A percentile compares a stretch with the other conserved stretches of the same genome.
phyloP scores from a whole-genome alignment of 1,284 basidiomycete genomes.

The Microbotryomycetes sp. region DNA sequence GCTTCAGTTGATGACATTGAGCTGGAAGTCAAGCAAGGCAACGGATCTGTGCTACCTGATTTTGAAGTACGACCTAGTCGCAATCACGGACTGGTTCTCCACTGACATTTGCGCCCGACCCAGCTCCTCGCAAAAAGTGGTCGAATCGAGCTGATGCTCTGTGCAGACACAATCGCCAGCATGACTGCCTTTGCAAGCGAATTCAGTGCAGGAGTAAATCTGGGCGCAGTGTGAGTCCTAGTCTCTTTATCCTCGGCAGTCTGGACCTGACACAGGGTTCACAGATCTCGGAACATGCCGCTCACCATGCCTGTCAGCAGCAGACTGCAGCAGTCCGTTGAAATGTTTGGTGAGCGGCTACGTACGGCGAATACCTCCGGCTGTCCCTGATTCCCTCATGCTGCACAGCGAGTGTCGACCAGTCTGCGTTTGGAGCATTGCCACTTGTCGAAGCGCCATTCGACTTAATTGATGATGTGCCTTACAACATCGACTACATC shows the following conservation, averaged over 20 bases:
- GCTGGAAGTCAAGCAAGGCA: constrained; percentile 8
- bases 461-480: constrained; percentile 85
- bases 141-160: constrained; percentile 41
- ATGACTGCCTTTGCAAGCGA: constrained; percentile 39
- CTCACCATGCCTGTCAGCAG: too few species aligned
- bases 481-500: constrained; percentile 77
- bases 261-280: too few species aligned
- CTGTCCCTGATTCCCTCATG: neutral
- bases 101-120: too few species aligned
- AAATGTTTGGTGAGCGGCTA: constrained; percentile 28
- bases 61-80: constrained; percentile 22
- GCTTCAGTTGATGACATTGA: too few species aligned
- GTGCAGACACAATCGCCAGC: constrained; percentile 43
- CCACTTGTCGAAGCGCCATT: constrained; percentile 74
- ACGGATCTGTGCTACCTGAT: constrained; percentile 17
- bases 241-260: too few species aligned
- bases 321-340: neutral
- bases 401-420: constrained; percentile 64
- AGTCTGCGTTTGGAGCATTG: constrained; percentile 70
- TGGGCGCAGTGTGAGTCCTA: too few species aligned
- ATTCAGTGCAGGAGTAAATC: constrained; percentile 12
- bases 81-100: too few species aligned
- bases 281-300: too few species aligned
- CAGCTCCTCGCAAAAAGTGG: too few species aligned
- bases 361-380: too few species aligned